Conservation (phyloP, 495 filamentous ascomycete species). For the Xylaria longipes region DNA sequence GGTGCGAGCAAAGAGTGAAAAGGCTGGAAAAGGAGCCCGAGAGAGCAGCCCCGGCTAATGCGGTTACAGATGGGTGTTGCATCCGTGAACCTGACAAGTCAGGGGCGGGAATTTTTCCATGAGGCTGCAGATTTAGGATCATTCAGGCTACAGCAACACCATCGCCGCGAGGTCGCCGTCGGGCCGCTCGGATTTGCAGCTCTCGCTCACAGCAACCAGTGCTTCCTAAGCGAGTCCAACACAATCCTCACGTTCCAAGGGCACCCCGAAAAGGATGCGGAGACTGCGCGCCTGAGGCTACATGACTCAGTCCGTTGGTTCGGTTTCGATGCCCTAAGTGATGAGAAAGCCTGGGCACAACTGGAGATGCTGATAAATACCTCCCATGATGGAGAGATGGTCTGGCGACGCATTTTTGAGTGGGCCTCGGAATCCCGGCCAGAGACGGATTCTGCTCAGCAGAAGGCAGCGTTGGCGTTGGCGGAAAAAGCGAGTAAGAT, state of each 20-base stretch:
- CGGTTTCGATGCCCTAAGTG: slow-evolving; percentile 41
- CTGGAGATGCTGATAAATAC: slow-evolving; percentile 33
- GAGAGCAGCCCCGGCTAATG: neutral
- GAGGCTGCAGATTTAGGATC: slow-evolving; percentile 26
- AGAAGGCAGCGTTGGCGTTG: neutral
- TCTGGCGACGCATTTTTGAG: slow-evolving; percentile 51
- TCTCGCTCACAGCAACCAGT: slow-evolving; percentile 48
- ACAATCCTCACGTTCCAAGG: slow-evolving; percentile 56
- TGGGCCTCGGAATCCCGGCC: slow-evolving; percentile 45
- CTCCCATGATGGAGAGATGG: slow-evolving; percentile 49
- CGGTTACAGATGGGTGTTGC: slow-evolving; percentile 48
- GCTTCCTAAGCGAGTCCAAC: slow-evolving; percentile 48
- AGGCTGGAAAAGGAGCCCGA: neutral
- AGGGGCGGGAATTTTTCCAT: slow-evolving; percentile 48
- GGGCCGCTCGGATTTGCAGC: slow-evolving; percentile 42
- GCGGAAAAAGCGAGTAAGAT: slow-evolving; percentile 21
- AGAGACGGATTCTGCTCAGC: neutral
- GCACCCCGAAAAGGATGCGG: slow-evolving; percentile 56
- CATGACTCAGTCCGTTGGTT: slow-evolving; percentile 49
- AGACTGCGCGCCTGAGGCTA: slow-evolving; percentile 47
- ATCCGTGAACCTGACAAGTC: slow-evolving; percentile 42
- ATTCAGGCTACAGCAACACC: slow-evolving; percentile 52
- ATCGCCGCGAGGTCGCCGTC: slow-evolving; percentile 47
- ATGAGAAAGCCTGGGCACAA: slow-evolving; percentile 31
- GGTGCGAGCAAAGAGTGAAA: neutral